A percentile compares a stretch with the other conserved stretches of the same genome.
Evolutionary conservation across 441 rosid species (phyloP).

Genomic region (Kokia cookei): DNA sequence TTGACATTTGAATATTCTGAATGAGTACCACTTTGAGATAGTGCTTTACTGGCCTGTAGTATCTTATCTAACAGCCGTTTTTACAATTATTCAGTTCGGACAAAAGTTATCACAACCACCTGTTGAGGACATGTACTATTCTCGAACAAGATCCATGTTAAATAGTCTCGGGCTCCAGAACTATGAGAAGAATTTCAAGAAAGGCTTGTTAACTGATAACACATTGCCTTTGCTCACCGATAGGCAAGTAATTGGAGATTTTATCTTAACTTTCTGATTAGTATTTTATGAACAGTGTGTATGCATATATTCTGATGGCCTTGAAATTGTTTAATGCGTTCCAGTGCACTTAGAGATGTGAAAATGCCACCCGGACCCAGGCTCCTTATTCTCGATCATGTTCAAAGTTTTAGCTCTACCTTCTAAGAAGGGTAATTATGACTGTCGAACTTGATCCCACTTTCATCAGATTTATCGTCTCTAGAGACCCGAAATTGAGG

Average conservation of each 20-base stretch:
- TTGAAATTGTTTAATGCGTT: slow-evolving; percentile 9
- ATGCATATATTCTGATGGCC: neutral
- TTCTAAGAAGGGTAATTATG: neutral
- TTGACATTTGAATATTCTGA: neutral
- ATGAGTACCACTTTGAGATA: neutral
- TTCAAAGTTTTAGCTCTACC: slow-evolving; percentile 53
- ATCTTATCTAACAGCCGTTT: slow-evolving; percentile 6
- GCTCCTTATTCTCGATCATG: slow-evolving; percentile 79
- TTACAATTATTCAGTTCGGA: slow-evolving; percentile 50
- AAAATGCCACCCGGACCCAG: slow-evolving; percentile 95
- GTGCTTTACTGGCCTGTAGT: neutral
- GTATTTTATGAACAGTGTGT: neutral
- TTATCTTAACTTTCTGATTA: neutral
- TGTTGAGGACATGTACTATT: slow-evolving; percentile 52
- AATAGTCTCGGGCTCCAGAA: slow-evolving; percentile 64
- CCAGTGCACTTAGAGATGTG: slow-evolving; percentile 90
- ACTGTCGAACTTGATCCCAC: neutral
- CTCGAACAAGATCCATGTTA: slow-evolving; percentile 56
- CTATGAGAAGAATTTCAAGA: slow-evolving; percentile 89
- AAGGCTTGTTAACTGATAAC: slow-evolving; percentile 73
- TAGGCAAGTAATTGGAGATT: slow-evolving; percentile 42
- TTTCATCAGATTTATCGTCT: slow-evolving; percentile 3
- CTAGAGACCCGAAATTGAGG: slow-evolving; percentile 68
- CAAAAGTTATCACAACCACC: slow-evolving; percentile 65
- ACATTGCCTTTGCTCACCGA: slow-evolving; percentile 90